A percentile compares a stretch with the other conserved stretches of the same genome.
These are phyloP conservation scores for Boletus tylopilopsis DNA, from an alignment of 768 basidiomycete species.

Conservation along the genomic window DNA sequence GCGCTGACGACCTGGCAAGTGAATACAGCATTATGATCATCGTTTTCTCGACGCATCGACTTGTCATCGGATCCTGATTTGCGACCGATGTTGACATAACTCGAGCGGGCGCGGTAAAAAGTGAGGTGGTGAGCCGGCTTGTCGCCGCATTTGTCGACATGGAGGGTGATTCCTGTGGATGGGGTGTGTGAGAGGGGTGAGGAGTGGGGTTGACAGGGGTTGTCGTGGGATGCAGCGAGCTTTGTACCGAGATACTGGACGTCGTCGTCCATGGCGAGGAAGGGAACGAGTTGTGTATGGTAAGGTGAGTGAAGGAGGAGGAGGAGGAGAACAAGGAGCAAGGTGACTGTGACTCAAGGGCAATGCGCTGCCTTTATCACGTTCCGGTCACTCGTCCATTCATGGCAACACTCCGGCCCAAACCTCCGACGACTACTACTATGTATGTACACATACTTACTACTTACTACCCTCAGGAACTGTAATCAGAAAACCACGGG, in stretches of 20 bases:
- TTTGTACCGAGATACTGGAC: slow-evolving; percentile 56
- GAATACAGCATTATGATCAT: slow-evolving; percentile 55
- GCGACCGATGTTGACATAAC: slow-evolving; percentile 63
- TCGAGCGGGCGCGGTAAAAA: slow-evolving; percentile 49
- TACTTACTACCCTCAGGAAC: slow-evolving; percentile 20
- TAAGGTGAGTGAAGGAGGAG: background rate
- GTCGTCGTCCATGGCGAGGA: slow-evolving; percentile 49
- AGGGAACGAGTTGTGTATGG: background rate
- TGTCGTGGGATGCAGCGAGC: slow-evolving; percentile 29
- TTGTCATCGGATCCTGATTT: slow-evolving; percentile 49
- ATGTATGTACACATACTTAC: background rate
- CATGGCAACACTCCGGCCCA: slow-evolving; percentile 21
- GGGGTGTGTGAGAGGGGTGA: slow-evolving; percentile 12
- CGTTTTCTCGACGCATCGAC: slow-evolving; percentile 36
- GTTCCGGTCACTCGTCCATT: slow-evolving; percentile 22
- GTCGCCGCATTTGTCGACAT: slow-evolving; percentile 50
- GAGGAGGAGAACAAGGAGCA: slow-evolving; percentile 12
- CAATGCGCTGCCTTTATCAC: slow-evolving; percentile 32
- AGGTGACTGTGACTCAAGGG: slow-evolving; percentile 31
- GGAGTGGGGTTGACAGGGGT: slow-evolving; percentile 24
- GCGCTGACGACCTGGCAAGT: slow-evolving; percentile 78
- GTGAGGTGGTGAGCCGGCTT: slow-evolving; percentile 43
- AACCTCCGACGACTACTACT: background rate
- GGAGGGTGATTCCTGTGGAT: slow-evolving; percentile 52
- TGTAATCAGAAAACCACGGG: slow-evolving; percentile 51